phyloP scores from a whole-genome alignment of 441 rosid species.

The Populus hybrid region DNA sequence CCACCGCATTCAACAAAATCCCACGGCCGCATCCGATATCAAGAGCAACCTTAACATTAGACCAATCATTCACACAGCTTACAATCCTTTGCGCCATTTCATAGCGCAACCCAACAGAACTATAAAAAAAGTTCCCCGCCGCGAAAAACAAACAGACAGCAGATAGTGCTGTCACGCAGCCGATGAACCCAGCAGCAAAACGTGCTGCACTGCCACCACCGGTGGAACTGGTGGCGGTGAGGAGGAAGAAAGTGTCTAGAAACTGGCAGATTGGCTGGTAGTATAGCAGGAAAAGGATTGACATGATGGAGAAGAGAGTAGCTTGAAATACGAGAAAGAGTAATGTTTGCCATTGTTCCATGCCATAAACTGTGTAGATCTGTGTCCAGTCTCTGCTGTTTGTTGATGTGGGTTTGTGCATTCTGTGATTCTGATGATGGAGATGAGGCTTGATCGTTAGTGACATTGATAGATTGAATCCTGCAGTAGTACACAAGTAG shows the following conservation, averaged over 20 bases:
- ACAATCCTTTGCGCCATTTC: slow-evolving; percentile 95
- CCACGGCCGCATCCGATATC: slow-evolving; percentile 94
- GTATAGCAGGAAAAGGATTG: slow-evolving; percentile 62
- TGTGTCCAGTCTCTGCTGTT: slow-evolving; percentile 63
- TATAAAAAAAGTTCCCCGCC: slow-evolving; percentile 81
- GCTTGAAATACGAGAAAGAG: slow-evolving; percentile 70
- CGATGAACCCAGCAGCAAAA: slow-evolving; percentile 71
- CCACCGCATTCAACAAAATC: slow-evolving; percentile 79
- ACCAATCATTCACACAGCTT: slow-evolving; percentile 75
- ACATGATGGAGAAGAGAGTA: slow-evolving; percentile 52
- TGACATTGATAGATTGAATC: slow-evolving; percentile 22
- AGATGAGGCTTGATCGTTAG: slow-evolving; percentile 17
- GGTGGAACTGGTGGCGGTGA: slow-evolving; percentile 23
- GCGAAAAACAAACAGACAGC: slow-evolving; percentile 72
- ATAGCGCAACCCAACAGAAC: slow-evolving; percentile 62
- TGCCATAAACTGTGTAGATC: slow-evolving; percentile 85
- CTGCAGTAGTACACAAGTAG: not conserved
- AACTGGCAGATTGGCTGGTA: slow-evolving; percentile 49
- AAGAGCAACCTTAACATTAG: slow-evolving; percentile 73
- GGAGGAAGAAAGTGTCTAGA: slow-evolving; percentile 39
- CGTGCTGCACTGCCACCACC: slow-evolving; percentile 41
- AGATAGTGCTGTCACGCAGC: slow-evolving; percentile 71
- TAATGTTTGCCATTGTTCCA: slow-evolving; percentile 81
- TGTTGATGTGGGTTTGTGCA: slow-evolving; percentile 24
- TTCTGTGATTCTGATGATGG: slow-evolving; percentile 10